Base-by-base conservation (phyloP, 352 stramenopile species). In the Globisporangium takayamanum region DNA sequence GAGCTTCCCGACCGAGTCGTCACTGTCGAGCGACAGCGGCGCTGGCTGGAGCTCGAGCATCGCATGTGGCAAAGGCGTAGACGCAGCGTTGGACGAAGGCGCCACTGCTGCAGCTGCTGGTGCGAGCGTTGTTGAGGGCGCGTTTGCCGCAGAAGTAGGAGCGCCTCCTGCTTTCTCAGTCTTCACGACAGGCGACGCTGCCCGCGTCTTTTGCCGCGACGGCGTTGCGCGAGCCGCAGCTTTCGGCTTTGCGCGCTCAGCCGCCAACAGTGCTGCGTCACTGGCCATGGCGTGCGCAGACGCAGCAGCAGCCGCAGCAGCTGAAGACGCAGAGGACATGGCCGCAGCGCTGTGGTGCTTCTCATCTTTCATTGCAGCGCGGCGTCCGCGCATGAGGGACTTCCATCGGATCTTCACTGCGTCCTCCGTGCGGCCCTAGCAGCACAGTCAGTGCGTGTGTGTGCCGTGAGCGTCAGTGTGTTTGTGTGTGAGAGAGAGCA, bases 371-470 rank as follows among this genome's bases (percentile, higher is more conserved):
- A 73, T 79, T 5, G 76, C 74, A 49, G 83, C 78, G 36, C 83
- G 79, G 0, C 81, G 76, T 15, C 83, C 84, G 37, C 85, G 69
- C 85, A 93, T 95, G 2, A 96, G 69, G 25, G 86, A 94, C 62
- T 97, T 97, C 89, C 90, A 97, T 10, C 88, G 81, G 53, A 97
- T 97, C 73, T 97, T 97, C 3, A 97, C 88, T 7, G 87, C 85
- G 55, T 98, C 94, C 70, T 97, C 91, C 2, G 89, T 97, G 62
- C 92, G 80, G 11, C 92, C 92, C 73, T 93, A 25, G 16, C 14
- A 45, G 8, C 3, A 18, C 11, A 18, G 39, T 22, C 22, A 22
- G 22, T 22, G 22, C 22, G 28, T 33, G 28, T 33, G 28, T 33
- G 28, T 5, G 28, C 28, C 28, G 28, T 20, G 41, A 20, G 41